Evolutionary conservation across 371 early-diverging fungal genomes (phyloP), one percentile per base, ranked within the genome.

Genomic region (Actinomortierella wolfii): DNA sequence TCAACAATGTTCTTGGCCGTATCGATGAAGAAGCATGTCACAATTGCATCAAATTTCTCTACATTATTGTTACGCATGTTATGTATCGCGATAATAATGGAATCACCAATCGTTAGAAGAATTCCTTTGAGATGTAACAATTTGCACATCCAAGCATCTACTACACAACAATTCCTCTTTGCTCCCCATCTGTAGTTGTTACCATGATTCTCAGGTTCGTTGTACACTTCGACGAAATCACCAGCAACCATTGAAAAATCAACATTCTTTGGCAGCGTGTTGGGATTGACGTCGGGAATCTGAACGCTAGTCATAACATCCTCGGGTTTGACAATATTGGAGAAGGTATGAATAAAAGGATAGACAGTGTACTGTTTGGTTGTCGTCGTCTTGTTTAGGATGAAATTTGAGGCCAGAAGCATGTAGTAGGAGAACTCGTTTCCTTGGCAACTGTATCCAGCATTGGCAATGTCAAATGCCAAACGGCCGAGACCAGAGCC

Each of bases 191-290:
- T n/a, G n/a, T n/a, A n/a, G n/a, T n/a, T n/a, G n/a, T n/a, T 75
- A 83, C 87, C 88, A 42, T 62, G 58, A 26, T 88, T 83, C 3
- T 84, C 78, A 1, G 78, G 77, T 0, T 78, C 74, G 6, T 82
- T 78, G 63, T 96, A 97, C 17, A 95, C 89, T 71, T 97, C 96
- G 29, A 91, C 57, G 77, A 98, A 98, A 75, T 98, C 98, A 47
- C 98, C 98, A 6, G 95, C 97, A 1, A 90, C 90, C 97, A 98
- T 97, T 3, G 95, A 94, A 63, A 97, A 98, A 57, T 92, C 91
- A 0, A 87, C 90, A 2, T 82, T 82, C 1, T 67, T 56, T 0
- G 92, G 91, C 44, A 94, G 71, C 24, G 74, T 74, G 51, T 80
- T 75, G 17, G 88, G 92, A 28, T 91, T 70, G 3, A 90, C 85